Base-by-base conservation (phyloP, 371 early-diverging fungal genomes). In the Mucor plumbeus region DNA sequence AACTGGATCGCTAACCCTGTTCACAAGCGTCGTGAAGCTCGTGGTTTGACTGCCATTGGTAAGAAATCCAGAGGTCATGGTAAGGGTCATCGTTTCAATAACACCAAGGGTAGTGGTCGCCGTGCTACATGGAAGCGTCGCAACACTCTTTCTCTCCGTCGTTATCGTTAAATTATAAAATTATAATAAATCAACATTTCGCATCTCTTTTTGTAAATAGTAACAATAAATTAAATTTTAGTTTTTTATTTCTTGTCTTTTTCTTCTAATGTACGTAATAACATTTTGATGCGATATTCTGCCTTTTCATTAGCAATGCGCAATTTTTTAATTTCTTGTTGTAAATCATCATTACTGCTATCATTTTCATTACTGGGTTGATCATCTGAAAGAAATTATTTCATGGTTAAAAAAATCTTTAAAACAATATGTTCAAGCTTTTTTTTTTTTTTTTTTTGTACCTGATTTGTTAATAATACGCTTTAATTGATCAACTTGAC, bases 1-100 rank as follows among this genome's bases (percentile, higher is more conserved):
- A 97, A 98, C 93, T 99, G 99, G 99, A 98, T 99, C 84, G 93
- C 88, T 83, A 94, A 95, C 75, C 86, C 94, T 67, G 95, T 94
- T 74, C 98, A 97, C 94, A 99, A 99, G 92, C 97, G 92, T 84
- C 94, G 99, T 83, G 99, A 99, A 83, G 87, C 92, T 69, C 94
- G 99, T 85, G 99, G 98, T 76, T 94, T 99, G 71, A 99, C 99
- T 78, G 83, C 96, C 67, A 91, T 94, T 67, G 96, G 96, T 78
- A 95, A 92, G 91, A 97, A 98, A 93, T 92, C 91, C 89, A 93
- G 99, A 77, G 99, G 99, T 82, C 82, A 93, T 70, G 97, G 95
- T 70, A 99, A 99, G 93, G 99, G 99, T 69, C 97, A 97, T 82
- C 83, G 89, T 64, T 97, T 83, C 95, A 98, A 98, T 94, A 97